Percentiles rank a stretch among this genome's conserved stretches.
Evolutionary conservation across 2,329 filamentous ascomycete species (phyloP).

Genomic region (Monosporascus ibericus): DNA sequence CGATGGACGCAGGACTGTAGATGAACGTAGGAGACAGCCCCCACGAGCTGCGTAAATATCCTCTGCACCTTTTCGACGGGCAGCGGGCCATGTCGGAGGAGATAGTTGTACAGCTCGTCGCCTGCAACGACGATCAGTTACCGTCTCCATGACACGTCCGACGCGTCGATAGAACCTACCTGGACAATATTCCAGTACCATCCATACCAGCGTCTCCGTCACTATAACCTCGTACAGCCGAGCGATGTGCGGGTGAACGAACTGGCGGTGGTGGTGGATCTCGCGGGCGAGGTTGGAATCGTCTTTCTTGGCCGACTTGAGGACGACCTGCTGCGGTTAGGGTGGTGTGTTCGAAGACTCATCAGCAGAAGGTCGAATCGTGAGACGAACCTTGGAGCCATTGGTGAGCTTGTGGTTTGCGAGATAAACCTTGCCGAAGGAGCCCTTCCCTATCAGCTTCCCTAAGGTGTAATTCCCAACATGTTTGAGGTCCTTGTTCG

Average conservation of each 20-base stretch:
- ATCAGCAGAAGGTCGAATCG: conserved; percentile 1
- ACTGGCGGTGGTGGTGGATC: conserved; percentile 97
- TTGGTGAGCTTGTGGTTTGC: conserved; percentile 96
- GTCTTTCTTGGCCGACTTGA: conserved; percentile 95
- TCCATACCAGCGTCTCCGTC: conserved; percentile 89
- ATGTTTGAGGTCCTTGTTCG: conserved; percentile 79
- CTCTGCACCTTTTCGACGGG: conserved; percentile 83
- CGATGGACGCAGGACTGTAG: conserved; percentile 93
- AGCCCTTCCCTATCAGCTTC: conserved; percentile 90
- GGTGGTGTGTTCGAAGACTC: neutral
- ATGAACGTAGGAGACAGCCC: conserved; percentile 92
- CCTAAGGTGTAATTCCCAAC: conserved; percentile 95
- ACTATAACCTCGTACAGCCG: conserved; percentile 97
- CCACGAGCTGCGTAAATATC: conserved; percentile 92
- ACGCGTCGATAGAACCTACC: conserved; percentile 44
- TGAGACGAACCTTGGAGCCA: conserved; percentile 74
- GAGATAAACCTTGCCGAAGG: conserved; percentile 97
- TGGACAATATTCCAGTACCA: conserved; percentile 93
- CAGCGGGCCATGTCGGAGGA: conserved; percentile 79
- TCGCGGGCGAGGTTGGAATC: conserved; percentile 94
- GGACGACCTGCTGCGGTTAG: conserved; percentile 65
- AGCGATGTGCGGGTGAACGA: conserved; percentile 94
- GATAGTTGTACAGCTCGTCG: conserved; percentile 95
- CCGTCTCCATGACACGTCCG: neutral
- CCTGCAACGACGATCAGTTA: conserved; percentile 45